Percentiles rank a stretch among this genome's conserved stretches.
phyloP scores from a whole-genome alignment of 2,329 filamentous ascomycete genomes.

The Geosmithia flava region DNA sequence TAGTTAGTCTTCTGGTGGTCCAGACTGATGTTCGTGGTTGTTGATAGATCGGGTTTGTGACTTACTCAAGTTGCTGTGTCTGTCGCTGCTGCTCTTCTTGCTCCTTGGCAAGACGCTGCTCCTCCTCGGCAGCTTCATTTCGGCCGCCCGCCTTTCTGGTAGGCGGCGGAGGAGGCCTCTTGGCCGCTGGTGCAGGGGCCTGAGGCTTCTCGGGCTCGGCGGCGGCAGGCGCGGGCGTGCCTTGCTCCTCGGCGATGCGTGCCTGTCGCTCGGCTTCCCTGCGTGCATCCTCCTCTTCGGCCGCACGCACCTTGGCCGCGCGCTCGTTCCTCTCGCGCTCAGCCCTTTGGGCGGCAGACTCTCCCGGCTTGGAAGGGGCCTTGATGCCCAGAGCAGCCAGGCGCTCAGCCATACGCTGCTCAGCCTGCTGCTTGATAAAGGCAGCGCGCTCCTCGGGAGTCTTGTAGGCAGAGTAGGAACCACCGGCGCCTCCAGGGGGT shows the following conservation, averaged over 20 bases:
- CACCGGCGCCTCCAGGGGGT: conserved; percentile 31
- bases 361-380: conserved; percentile 64
- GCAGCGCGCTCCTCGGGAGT: conserved; percentile 89
- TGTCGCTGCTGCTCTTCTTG: conserved; percentile 65
- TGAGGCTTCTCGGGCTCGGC: conserved; percentile 18
- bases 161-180: conserved; percentile 68
- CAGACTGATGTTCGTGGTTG: neutral
- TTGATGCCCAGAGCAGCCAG: conserved; percentile 89
- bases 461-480: conserved; percentile 72
- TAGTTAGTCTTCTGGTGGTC: conserved; percentile 2
- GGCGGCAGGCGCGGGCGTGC: conserved; percentile 43
- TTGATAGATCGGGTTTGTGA: conserved; percentile 12
- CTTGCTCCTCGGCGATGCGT: conserved; percentile 68
- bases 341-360: conserved; percentile 70
- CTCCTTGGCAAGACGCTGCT: conserved; percentile 54
- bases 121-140: conserved; percentile 31
- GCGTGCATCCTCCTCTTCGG: conserved; percentile 86
- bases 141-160: conserved; percentile 51
- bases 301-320: conserved; percentile 75
- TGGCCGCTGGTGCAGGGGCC: conserved; percentile 26
- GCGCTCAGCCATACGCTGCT: conserved; percentile 92
- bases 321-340: conserved; percentile 83
- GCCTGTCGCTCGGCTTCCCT: conserved; percentile 80
- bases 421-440: conserved; percentile 93
- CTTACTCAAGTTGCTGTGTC: conserved; percentile 73